These are phyloP conservation scores for Xylariaceae sp. DNA, from an alignment of 2,329 filamentous ascomycete species.

Conservation along the genomic window DNA sequence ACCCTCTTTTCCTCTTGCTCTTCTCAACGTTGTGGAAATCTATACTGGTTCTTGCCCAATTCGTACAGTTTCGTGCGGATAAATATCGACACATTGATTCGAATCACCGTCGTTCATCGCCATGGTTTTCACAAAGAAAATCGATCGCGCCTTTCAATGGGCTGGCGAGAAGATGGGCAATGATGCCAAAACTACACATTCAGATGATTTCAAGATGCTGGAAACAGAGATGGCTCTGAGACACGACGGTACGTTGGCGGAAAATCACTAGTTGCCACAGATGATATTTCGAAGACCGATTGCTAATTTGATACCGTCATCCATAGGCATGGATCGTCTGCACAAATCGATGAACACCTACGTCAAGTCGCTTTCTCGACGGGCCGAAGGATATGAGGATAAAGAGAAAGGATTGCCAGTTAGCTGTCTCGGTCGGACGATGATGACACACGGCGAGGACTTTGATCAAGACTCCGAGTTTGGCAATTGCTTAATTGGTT, in stretches of 20 bases:
- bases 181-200: conserved; percentile 80
- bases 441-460: conserved; percentile 87
- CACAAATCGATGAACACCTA: conserved; percentile 83
- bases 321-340: conserved; percentile 79
- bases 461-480: conserved; percentile 90
- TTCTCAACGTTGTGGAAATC: neutral
- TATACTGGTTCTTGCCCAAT: neutral
- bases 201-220: conserved; percentile 86
- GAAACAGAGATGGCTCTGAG: conserved; percentile 88
- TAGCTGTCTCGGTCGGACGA: conserved; percentile 74
- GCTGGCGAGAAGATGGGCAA: conserved; percentile 93
- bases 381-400: conserved; percentile 74
- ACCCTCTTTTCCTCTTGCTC: neutral
- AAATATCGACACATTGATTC: conserved; percentile 6
- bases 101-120: conserved; percentile 14
- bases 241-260: conserved; percentile 66
- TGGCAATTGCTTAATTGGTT: conserved; percentile 76
- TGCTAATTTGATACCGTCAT: conserved; percentile 1
- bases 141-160: conserved; percentile 97
- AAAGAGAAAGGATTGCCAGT: conserved; percentile 82
- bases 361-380: conserved; percentile 81
- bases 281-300: neutral
- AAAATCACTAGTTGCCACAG: neutral
- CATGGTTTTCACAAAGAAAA: conserved; percentile 71
- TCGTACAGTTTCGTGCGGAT: neutral